phyloP scores from a whole-genome alignment of 345 rosid species.

The Bruguiera sexangula region DNA sequence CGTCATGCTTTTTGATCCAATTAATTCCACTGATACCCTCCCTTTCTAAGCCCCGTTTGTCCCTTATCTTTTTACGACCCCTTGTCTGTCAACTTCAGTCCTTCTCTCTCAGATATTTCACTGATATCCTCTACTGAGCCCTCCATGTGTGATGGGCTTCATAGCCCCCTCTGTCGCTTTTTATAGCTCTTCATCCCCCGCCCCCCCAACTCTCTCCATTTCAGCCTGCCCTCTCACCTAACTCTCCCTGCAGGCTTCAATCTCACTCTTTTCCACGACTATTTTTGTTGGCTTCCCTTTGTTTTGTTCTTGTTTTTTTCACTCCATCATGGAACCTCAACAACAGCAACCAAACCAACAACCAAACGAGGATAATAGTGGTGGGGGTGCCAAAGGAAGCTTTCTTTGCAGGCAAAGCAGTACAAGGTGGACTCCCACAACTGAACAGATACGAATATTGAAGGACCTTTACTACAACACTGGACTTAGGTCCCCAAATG shows the following conservation, averaged over 20 bases:
- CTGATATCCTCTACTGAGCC: constrained; percentile 42
- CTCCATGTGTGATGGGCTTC: constrained; percentile 24
- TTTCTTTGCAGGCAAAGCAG: constrained; percentile 82
- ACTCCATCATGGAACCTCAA: constrained; percentile 51
- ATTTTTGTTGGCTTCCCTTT: constrained; percentile 23
- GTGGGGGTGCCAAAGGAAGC: constrained; percentile 38
- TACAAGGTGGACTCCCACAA: constrained; percentile 92
- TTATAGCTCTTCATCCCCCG: constrained; percentile 11
- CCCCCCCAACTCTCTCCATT: constrained; percentile 10
- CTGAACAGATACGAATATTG: constrained; percentile 77
- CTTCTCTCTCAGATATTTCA: constrained; percentile 62
- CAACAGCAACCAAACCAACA: constrained; percentile 31
- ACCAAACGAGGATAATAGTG: constrained; percentile 39
- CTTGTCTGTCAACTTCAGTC: constrained; percentile 75
- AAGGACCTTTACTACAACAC: constrained; percentile 92
- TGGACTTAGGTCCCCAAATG: constrained; percentile 86
- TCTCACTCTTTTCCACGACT: constrained; percentile 11
- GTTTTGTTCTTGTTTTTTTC: constrained; percentile 20
- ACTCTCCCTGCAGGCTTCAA: not conserved
- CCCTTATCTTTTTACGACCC: constrained; percentile 57
- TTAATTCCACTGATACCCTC: constrained; percentile 52
- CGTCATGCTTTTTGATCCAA: constrained; percentile 51
- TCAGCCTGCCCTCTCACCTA: constrained; percentile 14
- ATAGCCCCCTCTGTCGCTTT: constrained; percentile 4
- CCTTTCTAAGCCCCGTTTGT: constrained; percentile 64